Evolutionary conservation across 768 basidiomycete species (phyloP).

Genomic region (Podaxis sp.): DNA sequence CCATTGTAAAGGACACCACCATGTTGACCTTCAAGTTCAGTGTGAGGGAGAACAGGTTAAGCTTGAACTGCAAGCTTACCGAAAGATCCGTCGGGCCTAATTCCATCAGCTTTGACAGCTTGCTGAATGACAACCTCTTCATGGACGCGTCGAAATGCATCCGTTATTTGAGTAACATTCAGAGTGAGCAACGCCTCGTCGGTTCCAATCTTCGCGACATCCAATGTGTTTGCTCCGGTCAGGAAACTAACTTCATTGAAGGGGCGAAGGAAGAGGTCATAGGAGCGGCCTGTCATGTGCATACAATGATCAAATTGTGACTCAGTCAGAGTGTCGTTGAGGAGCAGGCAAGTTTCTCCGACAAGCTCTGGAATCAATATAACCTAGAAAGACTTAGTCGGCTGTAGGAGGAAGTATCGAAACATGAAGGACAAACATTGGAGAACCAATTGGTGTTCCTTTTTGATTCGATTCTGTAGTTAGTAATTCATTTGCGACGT

Average conservation of each 20-base stretch:
- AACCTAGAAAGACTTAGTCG: conserved; percentile 28
- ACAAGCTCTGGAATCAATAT: conserved; percentile 58
- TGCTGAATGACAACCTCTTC: conserved; percentile 46
- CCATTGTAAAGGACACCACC: conserved; percentile 65
- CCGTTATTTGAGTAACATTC: conserved; percentile 41
- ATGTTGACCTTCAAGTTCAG: conserved; percentile 42
- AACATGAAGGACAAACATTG: conserved; percentile 33
- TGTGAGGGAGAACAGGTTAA: neutral
- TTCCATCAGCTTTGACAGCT: conserved; percentile 52
- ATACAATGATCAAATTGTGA: conserved; percentile 42
- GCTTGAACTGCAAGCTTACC: conserved; percentile 20
- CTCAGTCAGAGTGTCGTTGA: conserved; percentile 41
- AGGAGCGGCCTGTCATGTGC: conserved; percentile 47
- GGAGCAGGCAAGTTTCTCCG: conserved; percentile 51
- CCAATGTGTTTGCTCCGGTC: conserved; percentile 63
- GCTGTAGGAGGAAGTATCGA: neutral
- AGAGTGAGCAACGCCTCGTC: conserved; percentile 38
- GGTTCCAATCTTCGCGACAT: conserved; percentile 60
- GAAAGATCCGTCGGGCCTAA: conserved; percentile 49
- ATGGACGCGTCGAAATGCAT: conserved; percentile 50
- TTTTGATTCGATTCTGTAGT: conserved; percentile 1
- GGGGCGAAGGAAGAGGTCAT: conserved; percentile 37
- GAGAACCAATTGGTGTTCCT: conserved; percentile 70
- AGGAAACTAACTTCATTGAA: conserved; percentile 43
- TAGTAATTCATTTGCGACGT: neutral